phyloP scores from a whole-genome alignment of 2,329 filamentous ascomycete species.

The Colletotrichum neosansevieriae region DNA sequence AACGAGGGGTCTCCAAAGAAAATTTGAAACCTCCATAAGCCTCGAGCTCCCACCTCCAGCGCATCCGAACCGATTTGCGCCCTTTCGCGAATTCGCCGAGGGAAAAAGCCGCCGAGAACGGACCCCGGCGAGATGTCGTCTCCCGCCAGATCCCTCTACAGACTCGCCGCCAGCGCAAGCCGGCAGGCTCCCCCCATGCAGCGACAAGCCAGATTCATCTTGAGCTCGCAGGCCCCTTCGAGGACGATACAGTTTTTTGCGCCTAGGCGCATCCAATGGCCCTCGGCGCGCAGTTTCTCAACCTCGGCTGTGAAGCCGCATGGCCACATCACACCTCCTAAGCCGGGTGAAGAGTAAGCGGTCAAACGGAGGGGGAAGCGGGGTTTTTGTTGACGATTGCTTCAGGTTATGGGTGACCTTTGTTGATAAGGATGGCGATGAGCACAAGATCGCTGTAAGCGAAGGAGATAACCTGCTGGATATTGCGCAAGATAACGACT shows the following conservation, averaged over 20 bases:
- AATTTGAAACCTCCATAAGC: neutral
- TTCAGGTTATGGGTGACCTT: slow-evolving; percentile 88
- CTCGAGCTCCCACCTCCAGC: neutral
- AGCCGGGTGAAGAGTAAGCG: slow-evolving; percentile 89
- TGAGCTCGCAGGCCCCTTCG: neutral
- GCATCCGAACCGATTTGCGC: neutral
- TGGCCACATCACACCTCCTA: slow-evolving; percentile 85
- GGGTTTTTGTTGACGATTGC: neutral
- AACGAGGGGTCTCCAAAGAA: neutral
- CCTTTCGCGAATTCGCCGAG: slow-evolving; percentile 6
- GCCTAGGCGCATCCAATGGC: slow-evolving; percentile 28
- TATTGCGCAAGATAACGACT: slow-evolving; percentile 91
- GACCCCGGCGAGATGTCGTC: slow-evolving; percentile 21
- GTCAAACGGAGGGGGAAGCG: neutral
- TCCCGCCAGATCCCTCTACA: slow-evolving; percentile 44
- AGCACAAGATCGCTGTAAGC: slow-evolving; percentile 81
- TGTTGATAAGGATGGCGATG: slow-evolving; percentile 87
- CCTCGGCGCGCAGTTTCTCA: slow-evolving; percentile 69
- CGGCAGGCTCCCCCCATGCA: slow-evolving; percentile 47
- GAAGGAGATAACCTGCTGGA: slow-evolving; percentile 94
- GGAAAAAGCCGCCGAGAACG: slow-evolving; percentile 13
- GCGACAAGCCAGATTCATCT: slow-evolving; percentile 33
- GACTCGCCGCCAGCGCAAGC: slow-evolving; percentile 47
- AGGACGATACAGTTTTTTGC: neutral
- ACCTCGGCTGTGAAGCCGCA: slow-evolving; percentile 72